Evolutionary conservation across 2,329 filamentous ascomycete species (phyloP).

Genomic region (Pestalotiopsis sp.): DNA sequence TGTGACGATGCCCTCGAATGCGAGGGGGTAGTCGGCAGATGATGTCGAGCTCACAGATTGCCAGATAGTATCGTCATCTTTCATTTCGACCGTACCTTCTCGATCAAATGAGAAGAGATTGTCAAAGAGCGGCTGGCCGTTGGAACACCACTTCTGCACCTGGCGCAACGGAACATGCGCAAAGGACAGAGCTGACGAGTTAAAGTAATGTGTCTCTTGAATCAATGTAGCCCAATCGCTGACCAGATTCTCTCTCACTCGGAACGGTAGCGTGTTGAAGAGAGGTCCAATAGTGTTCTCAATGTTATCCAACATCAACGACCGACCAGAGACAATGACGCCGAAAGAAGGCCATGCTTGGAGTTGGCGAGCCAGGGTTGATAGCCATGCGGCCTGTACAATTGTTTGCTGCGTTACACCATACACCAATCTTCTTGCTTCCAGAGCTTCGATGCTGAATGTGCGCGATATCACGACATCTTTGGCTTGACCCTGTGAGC

Average conservation of each 20-base stretch:
- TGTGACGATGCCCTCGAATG: slow-evolving; percentile 70
- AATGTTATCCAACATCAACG: slow-evolving; percentile 65
- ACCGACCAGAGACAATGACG: slow-evolving; percentile 76
- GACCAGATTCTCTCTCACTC: slow-evolving; percentile 42
- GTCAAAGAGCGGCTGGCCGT: slow-evolving; percentile 69
- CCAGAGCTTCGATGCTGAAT: slow-evolving; percentile 45
- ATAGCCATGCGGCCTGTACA: slow-evolving; percentile 74
- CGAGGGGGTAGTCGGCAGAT: slow-evolving; percentile 71
- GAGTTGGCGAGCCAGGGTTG: slow-evolving; percentile 57
- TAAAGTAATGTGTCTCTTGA: slow-evolving; percentile 69
- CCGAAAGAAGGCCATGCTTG: slow-evolving; percentile 61
- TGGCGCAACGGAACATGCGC: slow-evolving; percentile 79
- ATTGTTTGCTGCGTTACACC: slow-evolving; percentile 79
- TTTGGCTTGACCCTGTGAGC: slow-evolving; percentile 14
- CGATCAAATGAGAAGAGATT: slow-evolving; percentile 81
- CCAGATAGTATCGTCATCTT: slow-evolving; percentile 52
- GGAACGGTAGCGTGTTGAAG: slow-evolving; percentile 87
- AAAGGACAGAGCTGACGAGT: slow-evolving; percentile 66
- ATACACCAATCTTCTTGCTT: slow-evolving; percentile 56
- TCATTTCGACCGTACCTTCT: slow-evolving; percentile 30
- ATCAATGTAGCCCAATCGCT: slow-evolving; percentile 64
- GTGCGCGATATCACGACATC: slow-evolving; percentile 25
- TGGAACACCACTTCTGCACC: slow-evolving; percentile 76
- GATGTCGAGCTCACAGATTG: slow-evolving; percentile 46
- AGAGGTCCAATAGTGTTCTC: slow-evolving; percentile 77